A percentile compares a stretch with the other conserved stretches of the same genome.
These are phyloP conservation scores for Termitomyces sp. DNA, from an alignment of 768 basidiomycete genomes.

Conservation along the genomic window DNA sequence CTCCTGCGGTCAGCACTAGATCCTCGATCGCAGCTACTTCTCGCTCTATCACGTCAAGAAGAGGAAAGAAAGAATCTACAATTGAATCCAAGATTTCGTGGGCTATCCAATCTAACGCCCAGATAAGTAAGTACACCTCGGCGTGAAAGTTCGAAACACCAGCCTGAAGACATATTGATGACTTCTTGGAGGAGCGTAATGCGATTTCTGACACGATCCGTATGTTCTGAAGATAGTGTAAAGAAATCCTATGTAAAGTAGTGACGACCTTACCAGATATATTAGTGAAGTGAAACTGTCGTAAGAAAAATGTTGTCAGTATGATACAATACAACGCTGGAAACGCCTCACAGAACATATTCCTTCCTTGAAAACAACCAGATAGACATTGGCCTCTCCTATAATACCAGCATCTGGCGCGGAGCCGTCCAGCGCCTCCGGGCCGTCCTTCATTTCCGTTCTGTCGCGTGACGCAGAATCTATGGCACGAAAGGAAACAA, in stretches of 20 bases:
- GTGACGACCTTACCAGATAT: constrained; percentile 50
- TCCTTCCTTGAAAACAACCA: constrained; percentile 86
- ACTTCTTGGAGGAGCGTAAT: constrained; percentile 61
- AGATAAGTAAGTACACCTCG: background rate
- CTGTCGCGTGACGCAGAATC: constrained; percentile 51
- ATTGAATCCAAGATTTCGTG: constrained; percentile 91
- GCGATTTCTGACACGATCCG: constrained; percentile 68
- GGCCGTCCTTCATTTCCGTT: constrained; percentile 23
- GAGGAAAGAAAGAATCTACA: constrained; percentile 90
- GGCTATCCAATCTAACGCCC: constrained; percentile 80
- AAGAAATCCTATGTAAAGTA: background rate
- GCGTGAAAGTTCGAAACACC: constrained; percentile 12
- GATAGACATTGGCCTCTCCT: constrained; percentile 82
- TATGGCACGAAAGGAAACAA: constrained; percentile 82
- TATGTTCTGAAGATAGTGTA: constrained; percentile 58
- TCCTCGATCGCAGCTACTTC: constrained; percentile 80
- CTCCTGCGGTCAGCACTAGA: constrained; percentile 45
- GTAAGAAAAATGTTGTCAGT: constrained; percentile 3
- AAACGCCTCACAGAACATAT: constrained; percentile 61
- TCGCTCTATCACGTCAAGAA: constrained; percentile 74
- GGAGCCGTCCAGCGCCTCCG: constrained; percentile 17
- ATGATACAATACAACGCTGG: background rate
- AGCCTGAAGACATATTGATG: constrained; percentile 71
- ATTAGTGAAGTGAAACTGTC: constrained; percentile 87
- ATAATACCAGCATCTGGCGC: constrained; percentile 41